These are phyloP conservation scores for Beta corolliflora DNA, from an alignment of 179 eudicot species.

Conservation along the genomic window DNA sequence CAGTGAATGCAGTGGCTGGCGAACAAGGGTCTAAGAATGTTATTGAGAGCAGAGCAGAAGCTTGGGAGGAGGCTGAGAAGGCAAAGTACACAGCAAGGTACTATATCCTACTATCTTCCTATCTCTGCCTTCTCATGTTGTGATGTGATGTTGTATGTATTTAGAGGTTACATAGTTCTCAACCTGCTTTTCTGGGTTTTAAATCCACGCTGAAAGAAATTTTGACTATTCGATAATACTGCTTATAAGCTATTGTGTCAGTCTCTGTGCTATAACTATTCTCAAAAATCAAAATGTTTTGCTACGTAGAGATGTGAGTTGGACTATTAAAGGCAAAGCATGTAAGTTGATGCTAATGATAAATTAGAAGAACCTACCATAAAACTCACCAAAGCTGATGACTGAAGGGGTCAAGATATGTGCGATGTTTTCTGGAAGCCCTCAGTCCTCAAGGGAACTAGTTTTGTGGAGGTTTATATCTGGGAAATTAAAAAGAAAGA, in stretches of 20 bases:
- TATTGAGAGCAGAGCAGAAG: slow-evolving; percentile 64
- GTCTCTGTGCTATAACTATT: not conserved
- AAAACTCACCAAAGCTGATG: not conserved
- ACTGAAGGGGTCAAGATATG: not conserved
- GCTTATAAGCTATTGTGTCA: not conserved
- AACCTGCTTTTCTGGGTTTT: not conserved
- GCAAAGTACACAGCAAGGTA: slow-evolving; percentile 75
- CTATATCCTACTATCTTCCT: not conserved
- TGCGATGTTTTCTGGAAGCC: no score
- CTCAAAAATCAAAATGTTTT: not conserved
- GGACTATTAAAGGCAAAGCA: not conserved
- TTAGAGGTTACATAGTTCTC: not conserved
- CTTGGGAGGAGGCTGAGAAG: slow-evolving; percentile 89
- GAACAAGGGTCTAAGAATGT: slow-evolving; percentile 45
- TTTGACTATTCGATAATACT: not conserved
- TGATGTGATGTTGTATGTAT: not conserved
- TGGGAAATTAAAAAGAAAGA: not conserved
- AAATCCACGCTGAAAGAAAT: not conserved
- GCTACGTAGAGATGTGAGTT: not conserved
- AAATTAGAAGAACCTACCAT: not conserved
- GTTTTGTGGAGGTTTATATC: not conserved
- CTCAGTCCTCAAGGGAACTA: not conserved
- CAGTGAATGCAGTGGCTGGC: slow-evolving; percentile 32
- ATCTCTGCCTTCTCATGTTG: not conserved
- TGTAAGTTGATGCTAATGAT: not conserved